phyloP scores from a whole-genome alignment of 1,284 basidiomycete species.

The Leccinum pachyderme region DNA sequence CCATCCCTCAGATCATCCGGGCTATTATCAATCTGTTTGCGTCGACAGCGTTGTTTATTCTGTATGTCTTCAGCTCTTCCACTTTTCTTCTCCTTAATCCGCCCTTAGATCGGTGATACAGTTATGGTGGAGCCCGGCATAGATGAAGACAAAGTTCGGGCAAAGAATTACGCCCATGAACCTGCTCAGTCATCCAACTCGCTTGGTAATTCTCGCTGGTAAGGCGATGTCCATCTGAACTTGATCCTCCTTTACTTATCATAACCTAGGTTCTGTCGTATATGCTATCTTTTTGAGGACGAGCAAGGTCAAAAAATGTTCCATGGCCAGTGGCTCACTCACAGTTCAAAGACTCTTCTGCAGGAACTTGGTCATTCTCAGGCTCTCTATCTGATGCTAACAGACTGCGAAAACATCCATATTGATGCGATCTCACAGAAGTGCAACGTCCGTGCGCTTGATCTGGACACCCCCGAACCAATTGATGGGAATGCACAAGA shows the following conservation, averaged over 20 bases:
- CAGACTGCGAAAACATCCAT: slow-evolving; percentile 49
- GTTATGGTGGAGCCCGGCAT: slow-evolving; percentile 57
- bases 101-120: slow-evolving; percentile 51
- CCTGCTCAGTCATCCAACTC: slow-evolving; percentile 41
- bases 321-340: slow-evolving; percentile 65
- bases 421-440: slow-evolving; percentile 54
- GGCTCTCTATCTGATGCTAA: slow-evolving; percentile 50
- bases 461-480: slow-evolving; percentile 42
- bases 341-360: slow-evolving; percentile 61
- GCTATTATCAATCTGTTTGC: slow-evolving; percentile 43
- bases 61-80: slow-evolving; percentile 35
- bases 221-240: slow-evolving; percentile 3
- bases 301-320: slow-evolving; percentile 43
- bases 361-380: slow-evolving; percentile 64
- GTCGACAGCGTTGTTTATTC: slow-evolving; percentile 56
- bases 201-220: slow-evolving; percentile 59
- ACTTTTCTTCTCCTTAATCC: slow-evolving; percentile 4
- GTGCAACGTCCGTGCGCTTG: slow-evolving; percentile 47
- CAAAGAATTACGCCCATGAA: slow-evolving; percentile 35
- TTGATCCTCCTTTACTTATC: not conserved
- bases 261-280: slow-evolving; percentile 56
- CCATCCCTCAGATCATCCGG: slow-evolving; percentile 24
- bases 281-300: slow-evolving; percentile 57
- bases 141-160: slow-evolving; percentile 41
- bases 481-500: slow-evolving; percentile 37